phyloP scores from a whole-genome alignment of 164 flowering plant species.

The Stephania cephalantha region DNA sequence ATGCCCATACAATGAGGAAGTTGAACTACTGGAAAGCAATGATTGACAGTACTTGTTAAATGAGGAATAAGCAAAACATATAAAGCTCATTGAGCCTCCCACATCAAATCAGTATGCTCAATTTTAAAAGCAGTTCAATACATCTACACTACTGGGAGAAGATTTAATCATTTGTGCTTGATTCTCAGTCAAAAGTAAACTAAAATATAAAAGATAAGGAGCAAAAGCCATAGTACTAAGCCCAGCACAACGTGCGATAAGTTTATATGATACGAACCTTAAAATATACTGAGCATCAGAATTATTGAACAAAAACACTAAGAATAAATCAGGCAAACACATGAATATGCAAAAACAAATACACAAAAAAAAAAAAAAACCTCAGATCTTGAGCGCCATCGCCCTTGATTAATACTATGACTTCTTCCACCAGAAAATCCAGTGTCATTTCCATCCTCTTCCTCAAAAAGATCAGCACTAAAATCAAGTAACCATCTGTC shows the following conservation, averaged over 20 bases:
- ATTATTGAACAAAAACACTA: not conserved
- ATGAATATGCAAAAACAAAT: not conserved
- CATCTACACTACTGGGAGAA: not conserved
- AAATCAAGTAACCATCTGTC: conserved; percentile 74
- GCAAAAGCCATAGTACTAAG: too few relatives aligned
- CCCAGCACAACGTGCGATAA: too few relatives aligned
- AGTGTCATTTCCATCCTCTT: conserved; percentile 37
- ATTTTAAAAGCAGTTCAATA: too few relatives aligned
- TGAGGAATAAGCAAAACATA: too few relatives aligned
- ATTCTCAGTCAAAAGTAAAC: too few relatives aligned
- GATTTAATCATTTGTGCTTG: not conserved
- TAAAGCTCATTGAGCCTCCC: too few relatives aligned
- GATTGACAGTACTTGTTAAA: too few relatives aligned
- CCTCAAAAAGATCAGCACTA: conserved; percentile 43
- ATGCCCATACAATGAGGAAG: not conserved
- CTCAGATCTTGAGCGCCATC: conserved; percentile 64
- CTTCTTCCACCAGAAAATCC: conserved; percentile 39
- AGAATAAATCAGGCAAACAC: not conserved
- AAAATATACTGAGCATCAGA: too few relatives aligned
- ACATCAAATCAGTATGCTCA: too few relatives aligned
- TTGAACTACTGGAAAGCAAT: too few relatives aligned
- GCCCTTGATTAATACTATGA: conserved; percentile 36
- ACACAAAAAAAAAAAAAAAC: conserved; percentile 25
- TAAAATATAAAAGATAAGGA: too few relatives aligned
- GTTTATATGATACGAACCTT: too few relatives aligned